Evolutionary conservation across 1,139 yeast species (phyloP), one percentile per base, ranked within the genome.

Genomic region (Yamadazyma dushanensis): DNA sequence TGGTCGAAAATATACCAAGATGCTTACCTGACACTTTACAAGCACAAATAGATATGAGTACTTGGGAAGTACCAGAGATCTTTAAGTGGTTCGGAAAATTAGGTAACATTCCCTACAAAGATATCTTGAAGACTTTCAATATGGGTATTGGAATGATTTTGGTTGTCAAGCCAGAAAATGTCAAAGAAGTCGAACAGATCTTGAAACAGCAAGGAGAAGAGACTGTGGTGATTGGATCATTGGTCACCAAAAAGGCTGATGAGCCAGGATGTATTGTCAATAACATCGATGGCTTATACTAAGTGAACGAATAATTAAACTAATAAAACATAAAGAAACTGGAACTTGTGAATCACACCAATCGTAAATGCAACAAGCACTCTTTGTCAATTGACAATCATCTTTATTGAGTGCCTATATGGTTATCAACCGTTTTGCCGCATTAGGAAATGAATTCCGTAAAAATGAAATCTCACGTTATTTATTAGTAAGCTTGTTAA

Each of bases 111-210:
- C 98, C 98, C 35, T 69, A 75, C 36, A 70, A 69, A 14, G 98
- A 94, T 60, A 79, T 88, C 46, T 70, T 88, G 55, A 90, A 88
- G 73, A 94, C 98, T 3, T 77, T 94, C 60, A 94, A 94, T 63
- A 76, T 90, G 75, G 99, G 99, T 65, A 77, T 94, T 50, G 99
- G 98, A 53, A 94, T 94, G 98, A 92, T 88, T 26, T 78, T 85
- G 35, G 84, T 92, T 52, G 97, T 88, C 23, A 76, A 74, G 51
- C 53, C 57, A 37, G 79, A 73, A 39, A 76, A 85, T 39, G 96
- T 78, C 16, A 78, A 70, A 2, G 65, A 67, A 45, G 83, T 82
- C 13, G 66, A 70, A 34, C 56, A 66, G 40, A 66, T 76, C 45
- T 71, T 92, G 44, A 62, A 69, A 49, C 65, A 67, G 37, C 80